phyloP scores from a whole-genome alignment of 106 monocot genomes.

The Dactylorhiza incarnata region DNA sequence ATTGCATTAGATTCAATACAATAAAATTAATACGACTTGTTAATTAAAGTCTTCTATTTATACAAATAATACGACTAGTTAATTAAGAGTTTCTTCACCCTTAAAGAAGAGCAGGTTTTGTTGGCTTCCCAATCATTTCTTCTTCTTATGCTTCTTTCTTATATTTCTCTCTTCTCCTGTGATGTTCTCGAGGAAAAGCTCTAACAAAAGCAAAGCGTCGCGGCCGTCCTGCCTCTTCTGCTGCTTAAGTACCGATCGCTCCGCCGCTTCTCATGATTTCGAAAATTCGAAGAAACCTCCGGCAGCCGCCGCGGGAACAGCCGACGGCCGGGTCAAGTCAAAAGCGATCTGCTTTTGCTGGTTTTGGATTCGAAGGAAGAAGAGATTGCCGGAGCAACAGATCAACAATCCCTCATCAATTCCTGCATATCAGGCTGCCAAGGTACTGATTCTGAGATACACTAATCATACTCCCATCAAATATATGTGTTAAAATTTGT shows the following conservation, averaged over 20 bases:
- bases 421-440: neutral
- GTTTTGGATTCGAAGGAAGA: neutral
- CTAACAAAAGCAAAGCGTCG: neutral
- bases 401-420: neutral
- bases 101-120: too few relatives aligned
- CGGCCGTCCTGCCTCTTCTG: neutral
- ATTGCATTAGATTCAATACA: too few relatives aligned
- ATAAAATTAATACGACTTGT: too few relatives aligned
- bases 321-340: neutral
- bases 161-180: neutral
- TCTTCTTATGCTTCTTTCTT: too few relatives aligned
- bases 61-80: too few relatives aligned
- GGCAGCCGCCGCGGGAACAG: neutral
- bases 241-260: neutral
- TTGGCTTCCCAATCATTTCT: too few relatives aligned
- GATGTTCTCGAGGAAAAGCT: conserved; percentile 1
- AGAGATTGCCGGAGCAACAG: neutral
- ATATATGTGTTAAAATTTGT: too few relatives aligned
- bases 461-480: neutral
- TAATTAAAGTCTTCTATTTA: too few relatives aligned
- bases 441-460: neutral
- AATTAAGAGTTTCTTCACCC: too few relatives aligned
- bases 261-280: neutral
- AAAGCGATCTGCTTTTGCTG: neutral
- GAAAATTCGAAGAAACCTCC: neutral